phyloP scores from a whole-genome alignment of 2,329 filamentous ascomycete species.

The Hymenoscyphus albidus region DNA sequence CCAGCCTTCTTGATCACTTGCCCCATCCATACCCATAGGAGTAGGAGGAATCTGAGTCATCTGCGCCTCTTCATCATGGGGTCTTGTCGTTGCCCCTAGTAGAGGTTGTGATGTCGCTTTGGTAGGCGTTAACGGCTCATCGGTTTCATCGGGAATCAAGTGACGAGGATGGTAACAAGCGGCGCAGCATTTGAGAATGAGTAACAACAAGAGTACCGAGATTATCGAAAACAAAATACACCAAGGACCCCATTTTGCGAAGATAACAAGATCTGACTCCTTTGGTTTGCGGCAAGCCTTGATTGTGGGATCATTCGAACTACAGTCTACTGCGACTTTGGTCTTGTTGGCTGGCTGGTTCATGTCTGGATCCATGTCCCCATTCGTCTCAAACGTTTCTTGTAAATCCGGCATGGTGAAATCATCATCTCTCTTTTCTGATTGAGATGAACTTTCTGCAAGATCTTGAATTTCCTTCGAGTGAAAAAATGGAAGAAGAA shows the following conservation, averaged over 20 bases:
- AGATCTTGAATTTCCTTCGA: neutral
- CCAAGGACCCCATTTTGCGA: neutral
- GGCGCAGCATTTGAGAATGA: neutral
- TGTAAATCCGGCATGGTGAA: neutral
- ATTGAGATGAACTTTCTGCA: neutral
- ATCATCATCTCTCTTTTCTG: neutral
- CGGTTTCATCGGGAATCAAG: neutral
- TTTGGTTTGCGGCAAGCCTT: neutral
- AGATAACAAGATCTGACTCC: neutral
- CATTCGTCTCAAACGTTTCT: neutral
- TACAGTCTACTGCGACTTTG: neutral
- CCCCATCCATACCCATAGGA: constrained; percentile 15
- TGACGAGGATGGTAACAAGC: neutral
- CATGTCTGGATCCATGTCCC: neutral
- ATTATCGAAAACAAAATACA: neutral
- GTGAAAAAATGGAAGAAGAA: neutral
- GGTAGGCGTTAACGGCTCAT: neutral
- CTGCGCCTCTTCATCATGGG: constrained; percentile 12
- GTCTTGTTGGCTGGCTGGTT: neutral
- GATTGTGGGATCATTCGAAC: neutral
- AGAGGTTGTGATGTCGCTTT: neutral
- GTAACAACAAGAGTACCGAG: neutral
- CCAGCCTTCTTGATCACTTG: constrained; percentile 16
- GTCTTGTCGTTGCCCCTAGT: neutral
- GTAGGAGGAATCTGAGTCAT: neutral